Evolutionary conservation across 345 rosid species (phyloP).

Genomic region (Syzygium grande): DNA sequence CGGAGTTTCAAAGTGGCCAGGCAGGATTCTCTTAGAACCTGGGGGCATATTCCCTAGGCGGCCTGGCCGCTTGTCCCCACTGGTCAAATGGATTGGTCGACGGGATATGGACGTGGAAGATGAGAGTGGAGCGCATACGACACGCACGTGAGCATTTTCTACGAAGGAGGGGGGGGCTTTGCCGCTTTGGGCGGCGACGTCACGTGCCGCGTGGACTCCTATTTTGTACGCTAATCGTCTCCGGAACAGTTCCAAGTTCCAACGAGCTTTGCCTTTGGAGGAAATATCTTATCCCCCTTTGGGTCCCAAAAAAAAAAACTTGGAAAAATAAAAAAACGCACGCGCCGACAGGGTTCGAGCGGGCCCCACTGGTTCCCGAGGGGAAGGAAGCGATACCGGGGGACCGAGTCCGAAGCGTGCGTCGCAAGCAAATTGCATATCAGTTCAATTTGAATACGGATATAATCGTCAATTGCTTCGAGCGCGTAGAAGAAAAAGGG

Average conservation of each 20-base stretch:
- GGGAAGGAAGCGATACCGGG: neutral
- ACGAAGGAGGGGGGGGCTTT: neutral
- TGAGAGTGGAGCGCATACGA: neutral
- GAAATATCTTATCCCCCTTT: neutral
- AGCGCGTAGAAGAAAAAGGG: too few relatives aligned
- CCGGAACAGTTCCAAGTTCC: neutral
- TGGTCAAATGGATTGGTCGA: neutral
- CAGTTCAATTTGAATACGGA: neutral
- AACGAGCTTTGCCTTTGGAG: neutral
- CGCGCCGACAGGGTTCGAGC: fast-evolving
- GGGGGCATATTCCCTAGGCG: neutral
- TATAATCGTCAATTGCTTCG: neutral
- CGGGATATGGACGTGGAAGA: neutral
- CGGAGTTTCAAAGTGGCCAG: neutral
- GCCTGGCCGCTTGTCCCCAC: neutral
- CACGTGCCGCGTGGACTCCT: neutral
- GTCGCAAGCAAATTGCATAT: neutral
- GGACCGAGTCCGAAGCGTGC: neutral
- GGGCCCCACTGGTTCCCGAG: neutral
- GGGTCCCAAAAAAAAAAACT: neutral
- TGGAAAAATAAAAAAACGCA: neutral
- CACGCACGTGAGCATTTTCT: neutral
- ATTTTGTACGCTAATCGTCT: neutral
- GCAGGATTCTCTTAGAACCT: neutral
- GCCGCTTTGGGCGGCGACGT: neutral